Evolutionary conservation across 1,284 basidiomycete species (phyloP).

Genomic region (Trametes polyzona): DNA sequence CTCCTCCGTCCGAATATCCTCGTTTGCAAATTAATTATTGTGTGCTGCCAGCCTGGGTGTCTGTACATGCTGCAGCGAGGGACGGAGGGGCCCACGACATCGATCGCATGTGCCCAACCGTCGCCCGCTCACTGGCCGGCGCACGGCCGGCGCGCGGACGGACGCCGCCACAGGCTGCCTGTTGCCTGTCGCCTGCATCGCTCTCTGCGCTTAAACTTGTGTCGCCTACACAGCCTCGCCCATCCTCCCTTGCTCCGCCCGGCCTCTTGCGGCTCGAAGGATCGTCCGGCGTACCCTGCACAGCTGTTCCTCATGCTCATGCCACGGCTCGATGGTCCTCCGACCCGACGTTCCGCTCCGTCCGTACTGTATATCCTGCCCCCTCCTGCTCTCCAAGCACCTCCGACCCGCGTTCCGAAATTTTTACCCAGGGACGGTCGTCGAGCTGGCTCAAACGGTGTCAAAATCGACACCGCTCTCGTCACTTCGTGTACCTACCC

Average conservation of each 20-base stretch:
- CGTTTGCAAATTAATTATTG: neutral
- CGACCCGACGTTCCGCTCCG: neutral
- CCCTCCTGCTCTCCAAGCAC: neutral
- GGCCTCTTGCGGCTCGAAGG: neutral
- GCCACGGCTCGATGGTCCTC: neutral
- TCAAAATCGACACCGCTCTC: neutral
- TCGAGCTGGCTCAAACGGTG: too few species aligned
- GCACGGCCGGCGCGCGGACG: neutral
- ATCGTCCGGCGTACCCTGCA: neutral
- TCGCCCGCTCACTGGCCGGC: neutral
- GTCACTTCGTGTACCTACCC: too few species aligned
- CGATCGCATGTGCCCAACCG: neutral
- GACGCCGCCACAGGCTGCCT: neutral
- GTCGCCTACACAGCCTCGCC: neutral
- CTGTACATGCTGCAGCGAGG: too few species aligned
- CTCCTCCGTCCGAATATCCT: neutral
- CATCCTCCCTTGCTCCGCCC: neutral
- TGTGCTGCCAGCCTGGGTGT: too few species aligned
- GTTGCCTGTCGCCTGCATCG: neutral
- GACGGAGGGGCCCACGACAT: too few species aligned
- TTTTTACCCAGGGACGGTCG: too few species aligned
- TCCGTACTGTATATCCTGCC: neutral
- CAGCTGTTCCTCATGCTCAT: neutral
- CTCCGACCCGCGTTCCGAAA: neutral
- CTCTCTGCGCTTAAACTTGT: constrained; percentile 1